Base-by-base conservation (phyloP, 2,329 filamentous ascomycete genomes). In the Cytospora leucostoma region DNA sequence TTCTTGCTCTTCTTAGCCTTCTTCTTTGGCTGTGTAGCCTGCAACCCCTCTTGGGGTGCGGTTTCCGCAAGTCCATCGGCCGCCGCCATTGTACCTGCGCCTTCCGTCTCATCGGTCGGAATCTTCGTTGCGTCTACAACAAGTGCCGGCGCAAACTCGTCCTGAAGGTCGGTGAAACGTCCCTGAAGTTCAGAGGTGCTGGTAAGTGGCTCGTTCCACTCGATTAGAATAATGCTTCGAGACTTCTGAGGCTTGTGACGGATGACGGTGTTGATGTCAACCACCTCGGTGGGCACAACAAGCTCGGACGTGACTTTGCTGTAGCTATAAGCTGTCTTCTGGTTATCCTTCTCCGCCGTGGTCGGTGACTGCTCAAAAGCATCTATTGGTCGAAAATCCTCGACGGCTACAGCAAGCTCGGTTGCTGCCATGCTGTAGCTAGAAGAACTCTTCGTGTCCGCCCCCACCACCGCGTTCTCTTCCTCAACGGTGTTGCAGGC, bases 241-340 rank as follows among this genome's bases (percentile, higher is more conserved):
- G 55, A 33, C 7, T 47, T 47, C n/a, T 47, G 44, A 32, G 55
- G 27, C 38, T 56, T 64, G 57, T 63, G 60, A 1, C 63, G 63
- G 37, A 65, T 63, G 47, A 65, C 63, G 12, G 63, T 65, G n/a
- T 50, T 44, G 47, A 59, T 15, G 12, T 56, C 27, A 27, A 63
- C 19, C 2, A 53, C 19, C 17, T 65, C 63, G 7, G 61, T 55
- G 3, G 60, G 35, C 6, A 33, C 58, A 12, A 52, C 53, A 5
- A 63, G 37, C 33, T 63, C 40, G 15, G 40, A 35, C 8, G 34
- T 38, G 2, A 58, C 55, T 33, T 63, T 63, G 13, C 56, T 65
- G 59, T 65, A 65, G 27, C 34, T 34, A 10, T 19, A 44, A 15
- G 7, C 51, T 19, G 32, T 44, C 37, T 53, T 49, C 13, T 37